phyloP scores from a whole-genome alignment of 1,139 yeast species.

The Taiozyma sp. region DNA sequence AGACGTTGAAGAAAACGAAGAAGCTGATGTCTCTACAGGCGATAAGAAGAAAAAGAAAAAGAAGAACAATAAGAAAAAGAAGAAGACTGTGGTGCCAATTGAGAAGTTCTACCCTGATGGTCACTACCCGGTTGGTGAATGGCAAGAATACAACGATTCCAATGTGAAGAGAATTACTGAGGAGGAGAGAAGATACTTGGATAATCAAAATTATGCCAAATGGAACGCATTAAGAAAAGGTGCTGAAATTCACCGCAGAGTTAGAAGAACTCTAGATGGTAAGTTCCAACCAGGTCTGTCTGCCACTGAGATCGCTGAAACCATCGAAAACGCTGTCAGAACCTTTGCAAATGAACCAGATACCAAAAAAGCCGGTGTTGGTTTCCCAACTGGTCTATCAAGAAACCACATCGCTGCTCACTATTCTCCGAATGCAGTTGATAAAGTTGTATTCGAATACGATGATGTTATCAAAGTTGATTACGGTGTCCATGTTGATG shows the following conservation, averaged over 20 bases:
- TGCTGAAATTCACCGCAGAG: conserved; percentile 93
- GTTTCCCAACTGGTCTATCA: conserved; percentile 96
- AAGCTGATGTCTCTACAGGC: conserved; percentile 16
- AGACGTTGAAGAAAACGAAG: conserved; percentile 14
- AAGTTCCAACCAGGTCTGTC: conserved; percentile 87
- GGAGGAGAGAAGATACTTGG: conserved; percentile 80
- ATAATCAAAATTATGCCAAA: conserved; percentile 52
- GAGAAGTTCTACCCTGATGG: conserved; percentile 66
- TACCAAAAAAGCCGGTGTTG: conserved; percentile 66
- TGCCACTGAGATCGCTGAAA: conserved; percentile 83
- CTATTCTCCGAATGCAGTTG: conserved; percentile 96
- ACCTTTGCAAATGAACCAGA: conserved; percentile 58
- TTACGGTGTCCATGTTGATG: conserved; percentile 95
- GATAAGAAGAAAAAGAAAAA: conserved; percentile 33
- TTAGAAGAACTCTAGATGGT: conserved; percentile 72
- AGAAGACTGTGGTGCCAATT: conserved; percentile 49
- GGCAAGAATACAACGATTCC: conserved; percentile 70
- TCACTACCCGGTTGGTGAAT: conserved; percentile 83
- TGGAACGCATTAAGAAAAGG: conserved; percentile 94
- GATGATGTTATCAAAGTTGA: conserved; percentile 97
- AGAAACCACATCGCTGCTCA: conserved; percentile 96
- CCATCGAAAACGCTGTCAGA: conserved; percentile 82
- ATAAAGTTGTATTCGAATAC: conserved; percentile 67
- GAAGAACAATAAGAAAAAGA: conserved; percentile 47
- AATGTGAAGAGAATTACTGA: conserved; percentile 75